A percentile compares a stretch with the other conserved stretches of the same genome.
phyloP scores from a whole-genome alignment of 176 grass and related monocot genomes.

The Bothriochloa decipiens region DNA sequence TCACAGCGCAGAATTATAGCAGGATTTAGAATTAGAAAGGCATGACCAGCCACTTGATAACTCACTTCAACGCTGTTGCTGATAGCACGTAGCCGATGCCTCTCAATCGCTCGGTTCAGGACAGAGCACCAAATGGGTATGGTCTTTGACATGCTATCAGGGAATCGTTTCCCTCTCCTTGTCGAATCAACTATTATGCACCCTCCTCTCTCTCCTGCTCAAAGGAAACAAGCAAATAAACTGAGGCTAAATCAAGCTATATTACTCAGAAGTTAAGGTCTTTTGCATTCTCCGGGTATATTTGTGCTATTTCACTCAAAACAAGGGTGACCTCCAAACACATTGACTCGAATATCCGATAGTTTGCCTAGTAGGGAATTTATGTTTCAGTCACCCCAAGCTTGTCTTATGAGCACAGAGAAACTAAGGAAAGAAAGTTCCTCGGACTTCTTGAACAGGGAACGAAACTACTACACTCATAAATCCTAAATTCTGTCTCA shows the following conservation, averaged over 20 bases:
- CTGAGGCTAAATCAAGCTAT: slow-evolving; percentile 9
- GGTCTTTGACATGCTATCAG: slow-evolving; percentile 97
- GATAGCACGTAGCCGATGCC: slow-evolving; percentile 46
- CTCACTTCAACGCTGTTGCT: slow-evolving; percentile 5
- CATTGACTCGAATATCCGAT: not conserved
- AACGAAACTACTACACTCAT: not conserved
- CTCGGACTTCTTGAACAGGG: not conserved
- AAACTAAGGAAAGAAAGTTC: not conserved
- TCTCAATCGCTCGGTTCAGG: slow-evolving; percentile 81
- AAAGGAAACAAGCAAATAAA: slow-evolving; percentile 35
- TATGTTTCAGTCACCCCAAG: not conserved
- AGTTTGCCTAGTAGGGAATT: not conserved
- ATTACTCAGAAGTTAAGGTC: not conserved
- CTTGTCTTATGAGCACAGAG: not conserved
- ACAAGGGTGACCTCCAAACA: not conserved
- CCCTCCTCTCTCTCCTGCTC: slow-evolving; percentile 85
- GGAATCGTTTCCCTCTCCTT: slow-evolving; percentile 84
- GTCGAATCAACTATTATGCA: slow-evolving; percentile 96
- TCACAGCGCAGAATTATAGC: not conserved
- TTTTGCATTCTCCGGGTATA: not conserved
- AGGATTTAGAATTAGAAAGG: slow-evolving; percentile 5
- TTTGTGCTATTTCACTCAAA: not conserved
- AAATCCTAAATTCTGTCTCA: not conserved
- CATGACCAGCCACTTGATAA: slow-evolving; percentile 44
- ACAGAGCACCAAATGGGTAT: slow-evolving; percentile 93